These are phyloP conservation scores for Coelastrella sp. DNA, from an alignment of 139 green algal genomes.

Conservation along the genomic window DNA sequence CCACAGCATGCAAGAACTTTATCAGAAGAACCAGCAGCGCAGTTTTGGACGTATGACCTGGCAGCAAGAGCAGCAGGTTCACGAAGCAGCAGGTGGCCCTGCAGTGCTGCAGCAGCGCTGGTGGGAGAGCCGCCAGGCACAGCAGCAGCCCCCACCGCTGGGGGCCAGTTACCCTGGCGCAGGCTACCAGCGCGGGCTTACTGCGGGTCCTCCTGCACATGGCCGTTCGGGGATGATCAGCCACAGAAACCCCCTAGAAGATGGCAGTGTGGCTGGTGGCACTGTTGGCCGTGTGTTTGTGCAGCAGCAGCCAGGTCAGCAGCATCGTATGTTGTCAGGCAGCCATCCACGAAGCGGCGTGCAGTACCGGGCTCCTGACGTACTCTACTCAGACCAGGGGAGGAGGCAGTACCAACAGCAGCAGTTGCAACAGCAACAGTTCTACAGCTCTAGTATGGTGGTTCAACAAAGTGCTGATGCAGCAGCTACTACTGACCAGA, in stretches of 20 bases:
- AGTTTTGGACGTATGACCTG: background rate
- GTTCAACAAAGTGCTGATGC: background rate
- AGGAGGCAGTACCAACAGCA: background rate
- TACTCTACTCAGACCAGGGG: too few relatives aligned
- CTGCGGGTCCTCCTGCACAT: background rate
- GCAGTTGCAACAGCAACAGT: too few relatives aligned
- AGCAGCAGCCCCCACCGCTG: background rate
- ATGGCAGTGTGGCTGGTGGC: too few relatives aligned
- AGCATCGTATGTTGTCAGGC: too few relatives aligned
- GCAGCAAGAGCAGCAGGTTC: slow-evolving; percentile 13
- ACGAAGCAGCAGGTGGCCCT: too few relatives aligned
- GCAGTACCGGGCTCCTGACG: too few relatives aligned
- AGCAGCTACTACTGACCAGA: background rate
- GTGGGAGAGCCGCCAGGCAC: background rate
- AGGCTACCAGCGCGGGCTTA: background rate
- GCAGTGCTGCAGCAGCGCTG: background rate
- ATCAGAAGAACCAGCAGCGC: background rate
- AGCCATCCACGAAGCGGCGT: too few relatives aligned
- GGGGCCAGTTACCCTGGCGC: background rate
- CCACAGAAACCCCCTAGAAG: background rate
- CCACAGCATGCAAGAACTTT: background rate
- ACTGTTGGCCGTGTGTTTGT: background rate
- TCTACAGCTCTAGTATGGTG: too few relatives aligned
- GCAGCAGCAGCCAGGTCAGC: background rate
- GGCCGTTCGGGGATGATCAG: background rate